Base-by-base conservation (phyloP, 352 stramenopile genomes). In the Pythium insidiosum region DNA sequence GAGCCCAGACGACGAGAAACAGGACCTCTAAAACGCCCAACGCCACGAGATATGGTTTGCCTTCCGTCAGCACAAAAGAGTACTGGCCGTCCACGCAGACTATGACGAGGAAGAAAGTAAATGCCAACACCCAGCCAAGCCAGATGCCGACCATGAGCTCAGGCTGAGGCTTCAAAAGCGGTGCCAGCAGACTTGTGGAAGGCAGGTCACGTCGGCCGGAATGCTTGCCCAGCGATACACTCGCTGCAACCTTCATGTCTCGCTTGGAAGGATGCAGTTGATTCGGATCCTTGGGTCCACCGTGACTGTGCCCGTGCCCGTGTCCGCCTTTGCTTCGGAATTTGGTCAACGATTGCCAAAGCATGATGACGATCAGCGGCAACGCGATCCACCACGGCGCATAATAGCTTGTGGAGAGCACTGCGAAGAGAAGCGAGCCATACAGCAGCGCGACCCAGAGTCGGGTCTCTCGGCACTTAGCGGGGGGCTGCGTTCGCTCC, bases 111-210 rank as follows among this genome's bases (percentile, higher is more conserved):
- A 85, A 63, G 34, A 82, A 50, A 18, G 73, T 83, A 48, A 90
- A 90, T n/a, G 78, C 52, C 42, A 61, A 20, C 11, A 90, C 62
- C 74, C 74, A 90, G 9, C 61, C 70, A 47, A 84, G 61, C 77
- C 77, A 90, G 38, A 90, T 78, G n/a, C 72, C 77, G 58, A 90
- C 84, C 3, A 75, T 65, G 18, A 74, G 66, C 58, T 90, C 77
- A 0, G 73, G 68, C 25, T 86, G 73, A 11, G 71, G 53, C 33
- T 69, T 72, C 2, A 59, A 41, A 4, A 85, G 42, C 16, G 47
- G 48, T 26, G 49, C 42, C 3, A 64, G 34, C 55, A 58, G 51
- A 7, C 26, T 25, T 9, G 50, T 9, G 10, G 28, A 11, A 12
- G 5, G 7, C 10, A 30, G 2, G 20, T 44, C 37, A 52, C 5